Percentiles rank a stretch among this genome's conserved stretches.
These are phyloP conservation scores for Steccherinum ochraceum DNA, from an alignment of 768 basidiomycete genomes.

Conservation along the genomic window DNA sequence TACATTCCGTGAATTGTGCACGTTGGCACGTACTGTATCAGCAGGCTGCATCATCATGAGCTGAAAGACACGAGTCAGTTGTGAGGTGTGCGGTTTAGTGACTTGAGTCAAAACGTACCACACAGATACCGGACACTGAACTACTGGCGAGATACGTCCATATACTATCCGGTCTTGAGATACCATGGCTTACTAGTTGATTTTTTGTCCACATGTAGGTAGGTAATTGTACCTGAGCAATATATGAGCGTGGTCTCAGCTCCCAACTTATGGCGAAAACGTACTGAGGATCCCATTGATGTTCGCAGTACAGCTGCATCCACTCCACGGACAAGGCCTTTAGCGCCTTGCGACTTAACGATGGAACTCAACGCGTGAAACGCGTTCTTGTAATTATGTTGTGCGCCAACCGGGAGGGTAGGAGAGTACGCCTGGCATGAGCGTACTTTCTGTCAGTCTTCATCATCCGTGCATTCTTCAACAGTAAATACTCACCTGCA, in stretches of 20 bases:
- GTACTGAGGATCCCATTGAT: constrained; percentile 86
- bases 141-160: constrained; percentile 89
- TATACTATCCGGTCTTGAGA: constrained; percentile 69
- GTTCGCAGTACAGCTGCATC: constrained; percentile 93
- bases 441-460: background rate
- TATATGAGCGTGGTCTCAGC: constrained; percentile 4
- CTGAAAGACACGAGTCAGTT: constrained; percentile 30
- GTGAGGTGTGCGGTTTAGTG: background rate
- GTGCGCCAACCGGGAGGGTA: constrained; percentile 87
- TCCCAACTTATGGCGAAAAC: no score
- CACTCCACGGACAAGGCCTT: constrained; percentile 84
- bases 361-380: constrained; percentile 66
- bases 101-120: constrained; percentile 49
- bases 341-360: constrained; percentile 65
- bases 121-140: constrained; percentile 84
- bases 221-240: constrained; percentile 92
- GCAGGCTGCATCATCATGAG: constrained; percentile 93
- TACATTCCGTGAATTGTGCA: no score
- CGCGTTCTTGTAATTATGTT: constrained; percentile 78
- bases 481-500: constrained; percentile 73
- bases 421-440: constrained; percentile 95
- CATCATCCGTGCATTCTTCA: no score
- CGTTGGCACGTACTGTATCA: constrained; percentile 71
- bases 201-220: constrained; percentile 93
- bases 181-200: constrained; percentile 59